Percentiles rank a stretch among this genome's conserved stretches.
Conservation (phyloP, 495 filamentous ascomycete species). For the Bathelium albidoporum region DNA sequence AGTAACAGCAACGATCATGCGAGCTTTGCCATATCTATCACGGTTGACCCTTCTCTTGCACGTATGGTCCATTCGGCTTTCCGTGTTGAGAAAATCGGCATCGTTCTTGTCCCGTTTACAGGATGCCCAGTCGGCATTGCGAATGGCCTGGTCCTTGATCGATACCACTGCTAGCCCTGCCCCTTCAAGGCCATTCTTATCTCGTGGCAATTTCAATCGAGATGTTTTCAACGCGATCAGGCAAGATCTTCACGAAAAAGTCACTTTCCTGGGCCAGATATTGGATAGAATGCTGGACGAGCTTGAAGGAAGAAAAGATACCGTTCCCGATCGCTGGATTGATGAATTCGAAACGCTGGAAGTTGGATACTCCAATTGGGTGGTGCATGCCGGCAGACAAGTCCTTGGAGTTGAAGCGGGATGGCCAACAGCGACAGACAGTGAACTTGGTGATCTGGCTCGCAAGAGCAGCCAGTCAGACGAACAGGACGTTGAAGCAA, state of each 20-base stretch:
- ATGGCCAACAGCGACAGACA: slow-evolving; percentile 6
- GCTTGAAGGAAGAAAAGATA: slow-evolving; percentile 72
- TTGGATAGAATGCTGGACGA: slow-evolving; percentile 78
- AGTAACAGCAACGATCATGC: slow-evolving; percentile 77
- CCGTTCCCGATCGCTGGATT: slow-evolving; percentile 78
- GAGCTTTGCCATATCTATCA: slow-evolving; percentile 73
- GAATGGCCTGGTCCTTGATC: slow-evolving; percentile 52
- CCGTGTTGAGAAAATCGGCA: slow-evolving; percentile 62
- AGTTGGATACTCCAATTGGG: slow-evolving; percentile 70
- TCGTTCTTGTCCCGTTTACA: slow-evolving; percentile 56
- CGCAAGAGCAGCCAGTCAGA: neutral
- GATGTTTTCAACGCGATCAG: slow-evolving; percentile 16
- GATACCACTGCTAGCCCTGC: slow-evolving; percentile 11
- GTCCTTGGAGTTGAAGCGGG: slow-evolving; percentile 28
- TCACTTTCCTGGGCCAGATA: slow-evolving; percentile 56
- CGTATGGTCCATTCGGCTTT: slow-evolving; percentile 65
- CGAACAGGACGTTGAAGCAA: neutral
- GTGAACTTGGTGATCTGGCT: neutral
- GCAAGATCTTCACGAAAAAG: slow-evolving; percentile 52
- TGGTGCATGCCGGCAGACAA: slow-evolving; percentile 29
- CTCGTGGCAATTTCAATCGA: slow-evolving; percentile 7
- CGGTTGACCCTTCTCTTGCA: slow-evolving; percentile 56
- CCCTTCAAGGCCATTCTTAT: neutral
- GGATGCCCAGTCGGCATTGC: slow-evolving; percentile 50
- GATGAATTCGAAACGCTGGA: slow-evolving; percentile 75